These are phyloP conservation scores for Pittosporum tobira DNA, from an alignment of 129 eudicot species.

Conservation along the genomic window DNA sequence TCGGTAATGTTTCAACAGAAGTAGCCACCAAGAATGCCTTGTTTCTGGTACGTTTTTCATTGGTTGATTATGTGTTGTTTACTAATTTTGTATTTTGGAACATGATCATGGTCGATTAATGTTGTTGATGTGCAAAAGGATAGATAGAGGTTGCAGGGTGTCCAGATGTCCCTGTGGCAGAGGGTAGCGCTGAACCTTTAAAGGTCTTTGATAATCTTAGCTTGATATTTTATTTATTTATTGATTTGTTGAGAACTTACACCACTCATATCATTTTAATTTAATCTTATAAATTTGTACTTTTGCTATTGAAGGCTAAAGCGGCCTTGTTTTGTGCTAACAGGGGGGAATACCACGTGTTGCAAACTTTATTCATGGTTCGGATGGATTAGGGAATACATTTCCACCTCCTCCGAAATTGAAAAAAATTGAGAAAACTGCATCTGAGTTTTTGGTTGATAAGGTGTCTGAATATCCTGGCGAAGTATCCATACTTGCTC, in stretches of 20 bases:
- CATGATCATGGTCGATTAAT: conserved; percentile 38
- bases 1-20: conserved; percentile 77
- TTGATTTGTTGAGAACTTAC: background rate
- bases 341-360: conserved; percentile 73
- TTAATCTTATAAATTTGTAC: too few relatives aligned
- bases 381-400: conserved; percentile 69
- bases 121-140: conserved; percentile 58
- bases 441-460: conserved; percentile 78
- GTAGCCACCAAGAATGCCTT: conserved; percentile 79
- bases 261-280: too few relatives aligned
- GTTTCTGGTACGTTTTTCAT: conserved; percentile 53
- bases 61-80: conserved; percentile 9
- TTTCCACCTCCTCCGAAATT: conserved; percentile 46
- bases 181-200: conserved; percentile 70
- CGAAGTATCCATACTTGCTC: conserved; percentile 82
- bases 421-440: conserved; percentile 53
- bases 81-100: conserved; percentile 11
- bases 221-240: background rate
- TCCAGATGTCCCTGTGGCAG: conserved; percentile 75
- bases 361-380: conserved; percentile 78
- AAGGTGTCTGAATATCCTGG: conserved; percentile 75
- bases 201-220: conserved; percentile 34
- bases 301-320: too few relatives aligned
- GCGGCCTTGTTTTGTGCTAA: too few relatives aligned
- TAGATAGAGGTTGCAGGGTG: conserved; percentile 96